Evolutionary conservation across 768 basidiomycete species (phyloP), one percentile per base, ranked within the genome.

Genomic region (Serendipita sp.): DNA sequence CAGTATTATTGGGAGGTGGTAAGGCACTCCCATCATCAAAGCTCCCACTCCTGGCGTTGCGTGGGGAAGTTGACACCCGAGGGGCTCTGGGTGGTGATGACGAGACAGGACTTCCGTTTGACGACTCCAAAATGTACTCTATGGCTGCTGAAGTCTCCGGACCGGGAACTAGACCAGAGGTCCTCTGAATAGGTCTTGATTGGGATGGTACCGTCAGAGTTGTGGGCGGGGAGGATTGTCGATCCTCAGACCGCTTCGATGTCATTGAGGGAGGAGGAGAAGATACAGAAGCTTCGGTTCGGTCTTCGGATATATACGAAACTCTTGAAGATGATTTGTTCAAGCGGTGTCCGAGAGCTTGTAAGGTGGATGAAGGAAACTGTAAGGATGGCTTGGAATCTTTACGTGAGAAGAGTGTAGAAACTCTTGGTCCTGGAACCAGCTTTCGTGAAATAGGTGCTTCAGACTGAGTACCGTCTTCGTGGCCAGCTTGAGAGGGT

Each of bases 401-500:
- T 37, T 60, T 60, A 30, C 56, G 24, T n/a, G 56, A 30, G 16
- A 60, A 34, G 8, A 60, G 37, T 35, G 28, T 11, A 4, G 56
- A 60, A 3, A 60, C 16, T 60, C 56, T 4, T 24, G 56, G 37
- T 10, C 28, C 56, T 28, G 56, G 56, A n/a, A 38, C 16, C 56
- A 60, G 10, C 56, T 60, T 60, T 60, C 56, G 56, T 18, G 56
- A n/a, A n/a, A 35, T 3, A n/a, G 56, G 56, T 38, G 56, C 56
- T 34, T 60, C 56, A 32, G 56, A 60, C 56, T 60, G 56, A 4
- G 56, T 60, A 30, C 56, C 56, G 10, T 60, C 56, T n/a, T 60
- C 56, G 30, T 34, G 28, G 28, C 56, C 56, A 30, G 4, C 1
- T 35, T 35, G 56, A 8, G 56, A 30, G n/a, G 56, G 34, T 35